These are phyloP conservation scores for Podila clonocystis DNA, from an alignment of 192 early-diverging fungal species.

Conservation along the genomic window DNA sequence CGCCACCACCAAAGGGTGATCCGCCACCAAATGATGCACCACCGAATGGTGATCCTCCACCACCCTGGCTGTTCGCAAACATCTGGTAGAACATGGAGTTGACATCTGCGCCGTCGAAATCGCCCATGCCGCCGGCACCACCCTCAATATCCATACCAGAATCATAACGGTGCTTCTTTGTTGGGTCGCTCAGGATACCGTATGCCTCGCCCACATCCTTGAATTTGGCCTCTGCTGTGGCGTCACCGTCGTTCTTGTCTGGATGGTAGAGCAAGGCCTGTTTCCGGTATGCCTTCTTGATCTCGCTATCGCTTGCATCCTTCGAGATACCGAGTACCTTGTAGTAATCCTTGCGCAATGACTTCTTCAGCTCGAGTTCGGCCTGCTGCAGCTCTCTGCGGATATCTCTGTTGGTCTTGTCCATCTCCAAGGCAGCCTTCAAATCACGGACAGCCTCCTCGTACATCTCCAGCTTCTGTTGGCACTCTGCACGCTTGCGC, in stretches of 20 bases:
- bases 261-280: slow-evolving; percentile 91
- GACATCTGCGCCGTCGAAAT: slow-evolving; percentile 63
- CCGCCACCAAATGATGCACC: slow-evolving; percentile 24
- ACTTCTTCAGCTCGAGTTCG: slow-evolving; percentile 70
- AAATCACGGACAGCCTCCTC: slow-evolving; percentile 87
- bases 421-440: slow-evolving; percentile 64
- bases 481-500: slow-evolving; percentile 79
- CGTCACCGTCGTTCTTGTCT: slow-evolving; percentile 84
- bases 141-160: slow-evolving; percentile 84
- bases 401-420: slow-evolving; percentile 66
- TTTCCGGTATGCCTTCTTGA: slow-evolving; percentile 87
- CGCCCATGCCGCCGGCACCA: slow-evolving; percentile 38
- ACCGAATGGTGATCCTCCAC: slow-evolving; percentile 49
- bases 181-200: slow-evolving; percentile 78
- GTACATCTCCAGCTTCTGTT: slow-evolving; percentile 76
- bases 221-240: slow-evolving; percentile 79
- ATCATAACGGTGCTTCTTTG: slow-evolving; percentile 85
- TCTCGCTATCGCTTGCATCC: slow-evolving; percentile 79
- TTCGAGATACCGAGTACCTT: slow-evolving; percentile 85
- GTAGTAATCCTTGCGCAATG: slow-evolving; percentile 97
- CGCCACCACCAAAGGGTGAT: slow-evolving; percentile 31
- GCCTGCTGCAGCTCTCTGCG: slow-evolving; percentile 60
- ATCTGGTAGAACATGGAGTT: slow-evolving; percentile 67
- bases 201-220: slow-evolving; percentile 90
- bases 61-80: slow-evolving; percentile 54